A percentile compares a stretch with the other conserved stretches of the same genome.
phyloP scores from a whole-genome alignment of 2,329 filamentous ascomycete species.

The Metarhizium anisopliae region DNA sequence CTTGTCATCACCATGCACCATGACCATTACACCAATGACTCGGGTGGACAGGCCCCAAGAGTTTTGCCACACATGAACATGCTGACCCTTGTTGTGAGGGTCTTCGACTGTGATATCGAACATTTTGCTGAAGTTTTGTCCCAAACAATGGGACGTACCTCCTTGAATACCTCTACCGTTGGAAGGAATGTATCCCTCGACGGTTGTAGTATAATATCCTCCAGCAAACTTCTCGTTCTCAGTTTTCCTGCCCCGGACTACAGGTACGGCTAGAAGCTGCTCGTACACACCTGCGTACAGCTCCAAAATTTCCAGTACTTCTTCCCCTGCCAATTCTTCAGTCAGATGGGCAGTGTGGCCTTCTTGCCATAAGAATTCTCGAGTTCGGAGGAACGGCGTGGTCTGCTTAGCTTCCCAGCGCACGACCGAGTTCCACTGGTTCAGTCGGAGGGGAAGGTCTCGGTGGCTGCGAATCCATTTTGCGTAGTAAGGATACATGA shows the following conservation, averaged over 20 bases:
- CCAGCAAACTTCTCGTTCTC: slow-evolving; percentile 98
- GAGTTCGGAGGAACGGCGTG: slow-evolving; percentile 76
- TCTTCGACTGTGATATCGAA: slow-evolving; percentile 97
- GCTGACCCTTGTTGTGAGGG: slow-evolving; percentile 68
- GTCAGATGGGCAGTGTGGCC: slow-evolving; percentile 86
- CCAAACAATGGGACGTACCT: slow-evolving; percentile 86
- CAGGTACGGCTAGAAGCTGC: slow-evolving; percentile 85
- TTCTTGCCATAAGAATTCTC: slow-evolving; percentile 98
- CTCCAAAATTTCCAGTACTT: slow-evolving; percentile 89
- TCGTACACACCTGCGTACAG: slow-evolving; percentile 89
- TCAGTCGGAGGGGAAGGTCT: slow-evolving; percentile 85
- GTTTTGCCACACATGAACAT: slow-evolving; percentile 94
- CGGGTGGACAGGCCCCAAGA: slow-evolving; percentile 97
- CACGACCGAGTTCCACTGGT: slow-evolving; percentile 93
- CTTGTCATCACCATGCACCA: slow-evolving; percentile 95
- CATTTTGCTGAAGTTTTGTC: slow-evolving; percentile 99
- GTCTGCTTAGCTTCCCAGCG: slow-evolving; percentile 97
- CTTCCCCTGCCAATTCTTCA: slow-evolving; percentile 68
- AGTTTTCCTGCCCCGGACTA: slow-evolving; percentile 89
- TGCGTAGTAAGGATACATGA: slow-evolving; percentile 93
- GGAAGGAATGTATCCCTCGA: slow-evolving; percentile 92
- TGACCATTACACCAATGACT: slow-evolving; percentile 97
- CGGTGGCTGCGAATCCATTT: slow-evolving; percentile 97
- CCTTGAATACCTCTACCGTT: slow-evolving; percentile 96
- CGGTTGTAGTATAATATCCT: slow-evolving; percentile 91